Conservation (phyloP, 108 stramenopile species). For the Cyclotella baltica region DNA sequence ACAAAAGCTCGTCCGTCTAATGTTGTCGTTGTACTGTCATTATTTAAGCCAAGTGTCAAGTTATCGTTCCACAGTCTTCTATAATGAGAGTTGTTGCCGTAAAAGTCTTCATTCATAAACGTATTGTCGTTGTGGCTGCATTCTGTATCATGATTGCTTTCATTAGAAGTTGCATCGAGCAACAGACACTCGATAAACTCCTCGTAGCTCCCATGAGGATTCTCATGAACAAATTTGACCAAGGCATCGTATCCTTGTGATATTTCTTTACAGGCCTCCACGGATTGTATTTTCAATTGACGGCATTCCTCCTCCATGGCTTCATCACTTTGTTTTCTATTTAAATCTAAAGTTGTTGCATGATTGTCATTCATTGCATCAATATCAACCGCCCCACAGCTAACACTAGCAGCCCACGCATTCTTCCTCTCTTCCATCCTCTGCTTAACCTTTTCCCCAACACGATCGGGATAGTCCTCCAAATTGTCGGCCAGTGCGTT, state of each 20-base stretch:
- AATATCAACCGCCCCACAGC: no score
- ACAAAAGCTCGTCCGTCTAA: conserved; percentile 40
- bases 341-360: no score
- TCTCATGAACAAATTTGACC: conserved; percentile 19
- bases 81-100: conserved; percentile 69
- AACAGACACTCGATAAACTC: conserved; percentile 68
- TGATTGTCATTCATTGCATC: no score
- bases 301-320: conserved; percentile 57
- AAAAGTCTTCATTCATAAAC: conserved; percentile 53
- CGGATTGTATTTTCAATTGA: conserved; percentile 45
- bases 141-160: conserved; percentile 10
- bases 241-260: conserved; percentile 41
- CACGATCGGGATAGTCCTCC: conserved; percentile 10
- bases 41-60: conserved; percentile 35
- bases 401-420: no score
- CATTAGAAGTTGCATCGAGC: conserved; percentile 35
- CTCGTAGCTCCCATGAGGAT: conserved; percentile 71
- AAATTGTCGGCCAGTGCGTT: conserved; percentile 3
- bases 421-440: background rate
- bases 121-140: conserved; percentile 50
- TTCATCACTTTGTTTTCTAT: conserved; percentile 13
- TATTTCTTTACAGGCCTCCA: conserved; percentile 39
- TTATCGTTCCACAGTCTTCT: conserved; percentile 74
- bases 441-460: conserved; percentile 15
- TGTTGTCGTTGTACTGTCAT: conserved; percentile 15